Base-by-base conservation (phyloP, 2,329 filamentous ascomycete genomes). In the Colletotrichum nymphaeae region DNA sequence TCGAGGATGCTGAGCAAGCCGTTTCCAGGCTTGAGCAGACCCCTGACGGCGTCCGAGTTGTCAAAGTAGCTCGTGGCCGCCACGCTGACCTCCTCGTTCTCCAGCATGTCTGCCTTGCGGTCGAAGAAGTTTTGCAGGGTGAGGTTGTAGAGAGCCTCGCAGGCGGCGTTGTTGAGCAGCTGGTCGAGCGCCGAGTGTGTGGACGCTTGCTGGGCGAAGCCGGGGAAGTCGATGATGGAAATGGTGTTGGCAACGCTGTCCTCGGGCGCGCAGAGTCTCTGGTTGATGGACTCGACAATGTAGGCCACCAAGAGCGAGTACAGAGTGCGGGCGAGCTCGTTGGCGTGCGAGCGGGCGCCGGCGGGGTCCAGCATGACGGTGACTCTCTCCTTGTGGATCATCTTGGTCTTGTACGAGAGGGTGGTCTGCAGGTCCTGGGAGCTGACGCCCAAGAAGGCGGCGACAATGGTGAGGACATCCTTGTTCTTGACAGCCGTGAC, bases 101-200 rank as follows among this genome's bases (percentile, higher is more conserved):
- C 97, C 26, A 99, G 88, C 84, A 97, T 91, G 75, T 98, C 96
- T 0, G 95, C 95, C 82, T 97, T 97, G 77, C 93, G 92, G 79
- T 98, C 95, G 81, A 98, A 99, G 84, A 99, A 98, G 82, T 94
- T 97, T 80, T 98, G 95, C 28, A 98, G 88, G 42, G 95, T 95
- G 78, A 98, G 92, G 80, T 98, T 97, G 86, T 98, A 98, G 12
- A 98, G 88, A 1, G 93, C 93, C 83, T 99, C 97, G 1, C 93
- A 95, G 0, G 97, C 97, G 5, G 96, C 95, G 80, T 99, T 99
- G 86, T 93, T 98, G 19, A 99, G 89, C 2, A 99, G 89, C 84
- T 98, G 97, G 77, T 99, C 97, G 11, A 99, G 88, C 0, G 93
- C 90, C 1, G 95, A 98, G 22, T 93, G 92, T 0, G 97, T 98